Evolutionary conservation across 2,329 filamentous ascomycete species (phyloP).

Genomic region (Drechslerella coelobrocha): DNA sequence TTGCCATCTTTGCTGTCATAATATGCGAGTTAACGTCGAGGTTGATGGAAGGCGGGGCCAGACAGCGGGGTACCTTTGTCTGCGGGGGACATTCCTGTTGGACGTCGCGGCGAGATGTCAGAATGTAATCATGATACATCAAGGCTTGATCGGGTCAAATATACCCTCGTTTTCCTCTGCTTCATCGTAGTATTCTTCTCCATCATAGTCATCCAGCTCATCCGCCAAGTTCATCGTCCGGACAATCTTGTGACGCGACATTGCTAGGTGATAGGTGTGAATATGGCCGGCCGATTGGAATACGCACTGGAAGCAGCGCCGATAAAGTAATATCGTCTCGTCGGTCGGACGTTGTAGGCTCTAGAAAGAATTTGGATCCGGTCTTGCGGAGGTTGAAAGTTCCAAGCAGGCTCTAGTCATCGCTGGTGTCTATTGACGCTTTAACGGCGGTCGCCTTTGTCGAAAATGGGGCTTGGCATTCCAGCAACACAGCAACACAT

Average conservation of each 20-base stretch:
- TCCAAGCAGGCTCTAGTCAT: no score
- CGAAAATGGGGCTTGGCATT: no score
- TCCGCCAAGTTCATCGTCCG: constrained; percentile 58
- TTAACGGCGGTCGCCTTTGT: no score
- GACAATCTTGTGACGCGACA: constrained; percentile 59
- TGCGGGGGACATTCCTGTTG: constrained; percentile 34
- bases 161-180: constrained; percentile 26
- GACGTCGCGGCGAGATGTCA: not conserved
- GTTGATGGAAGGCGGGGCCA: constrained; percentile 17
- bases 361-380: no score
- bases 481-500: no score
- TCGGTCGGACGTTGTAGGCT: no score
- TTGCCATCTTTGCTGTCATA: constrained; percentile 55
- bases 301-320: no score
- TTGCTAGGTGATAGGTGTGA: constrained; percentile 45
- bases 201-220: constrained; percentile 47
- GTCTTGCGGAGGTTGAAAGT: no score
- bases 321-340: no score
- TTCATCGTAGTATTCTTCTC: constrained; percentile 39
- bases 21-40: not conserved
- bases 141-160: not conserved
- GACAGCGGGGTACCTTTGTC: constrained; percentile 48
- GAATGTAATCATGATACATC: not conserved
- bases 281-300: no score
- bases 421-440: no score